phyloP scores from a whole-genome alignment of 306 rosid species.

The Cyclanthera cordifolia region DNA sequence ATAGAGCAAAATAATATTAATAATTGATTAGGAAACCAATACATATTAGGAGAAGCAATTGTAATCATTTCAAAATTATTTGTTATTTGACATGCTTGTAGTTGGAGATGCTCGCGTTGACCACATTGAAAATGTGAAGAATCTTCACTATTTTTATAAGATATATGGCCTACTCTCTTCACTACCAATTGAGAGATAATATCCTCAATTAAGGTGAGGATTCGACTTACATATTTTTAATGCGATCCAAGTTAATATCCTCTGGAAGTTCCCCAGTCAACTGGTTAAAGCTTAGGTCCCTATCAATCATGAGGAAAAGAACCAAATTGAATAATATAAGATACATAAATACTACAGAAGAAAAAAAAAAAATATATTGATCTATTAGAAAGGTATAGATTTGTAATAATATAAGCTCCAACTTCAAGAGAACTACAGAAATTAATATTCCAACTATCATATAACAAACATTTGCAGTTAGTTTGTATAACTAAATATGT shows the following conservation, averaged over 20 bases:
- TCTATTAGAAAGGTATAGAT: neutral
- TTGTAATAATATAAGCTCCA: neutral
- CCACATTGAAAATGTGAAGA: too few relatives aligned
- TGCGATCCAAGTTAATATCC: slow-evolving; percentile 17
- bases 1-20: neutral
- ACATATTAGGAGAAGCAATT: neutral
- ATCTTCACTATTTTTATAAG: too few relatives aligned
- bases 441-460: neutral
- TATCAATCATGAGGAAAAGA: slow-evolving; percentile 10
- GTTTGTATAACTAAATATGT: neutral
- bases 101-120: too few relatives aligned
- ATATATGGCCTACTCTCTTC: too few relatives aligned
- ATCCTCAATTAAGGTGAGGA: too few relatives aligned
- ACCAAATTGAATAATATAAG: neutral
- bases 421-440: neutral
- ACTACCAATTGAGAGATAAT: too few relatives aligned
- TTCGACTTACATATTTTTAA: slow-evolving; percentile 53
- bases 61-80: neutral
- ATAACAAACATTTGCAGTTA: neutral
- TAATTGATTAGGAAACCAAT: slow-evolving; percentile 10
- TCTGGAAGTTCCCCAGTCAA: slow-evolving; percentile 65
- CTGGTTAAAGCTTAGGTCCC: slow-evolving; percentile 82
- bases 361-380: neutral
- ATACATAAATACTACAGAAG: neutral
- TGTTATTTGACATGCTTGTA: neutral